Base-by-base conservation (phyloP, 1,284 basidiomycete genomes). In the Tremellales sp. region DNA sequence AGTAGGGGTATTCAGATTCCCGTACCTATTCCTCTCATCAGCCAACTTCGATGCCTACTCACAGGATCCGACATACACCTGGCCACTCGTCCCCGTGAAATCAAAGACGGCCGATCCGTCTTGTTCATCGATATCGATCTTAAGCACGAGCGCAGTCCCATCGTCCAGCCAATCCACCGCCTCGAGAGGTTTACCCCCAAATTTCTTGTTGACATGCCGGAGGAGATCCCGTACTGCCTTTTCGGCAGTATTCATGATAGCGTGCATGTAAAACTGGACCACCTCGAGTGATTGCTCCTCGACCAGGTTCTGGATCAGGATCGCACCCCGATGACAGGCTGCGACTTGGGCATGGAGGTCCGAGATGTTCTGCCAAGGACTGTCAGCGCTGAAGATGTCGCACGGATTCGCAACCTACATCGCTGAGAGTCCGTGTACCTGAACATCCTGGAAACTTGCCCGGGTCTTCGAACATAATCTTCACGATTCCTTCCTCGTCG, bases 211-310 rank as follows among this genome's bases (percentile, higher is more conserved):
- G n/a, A 92, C 88, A 45, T 85, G 78, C 31, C 79, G 50, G 28
- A 97, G 78, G 29, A 97, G 79, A 55, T 84, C 85, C 40, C 93
- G 80, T 1, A 97, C 92, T 2, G 87, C 88, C 48, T 74, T 76
- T 69, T 97, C 94, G 29, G 94, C 94, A 58, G 95, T 97, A 47
- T 79, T 74, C 36, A 90, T 84, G 66, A 97, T 94, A 63, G 88
- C 83, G 53, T 79, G 79, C 89, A 93, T 93, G 74, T 92, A 92
- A 52, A 58, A 58, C 40, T 66, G 48, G 53, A 68, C 65, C 4
- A 63, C 59, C 18, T 63, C 56, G 35, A 97, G 78, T 1, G 85
- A 58, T 42, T 64, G 61, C 47, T 69, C 65, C 24, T 59, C 48
- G 28, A 68, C 54, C 12, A 69, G 53, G 25, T 53, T 45, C 38